Percentiles rank a stretch among this genome's conserved stretches.
Evolutionary conservation across 2,329 filamentous ascomycete species (phyloP).

Genomic region (Botrytis squamosa): DNA sequence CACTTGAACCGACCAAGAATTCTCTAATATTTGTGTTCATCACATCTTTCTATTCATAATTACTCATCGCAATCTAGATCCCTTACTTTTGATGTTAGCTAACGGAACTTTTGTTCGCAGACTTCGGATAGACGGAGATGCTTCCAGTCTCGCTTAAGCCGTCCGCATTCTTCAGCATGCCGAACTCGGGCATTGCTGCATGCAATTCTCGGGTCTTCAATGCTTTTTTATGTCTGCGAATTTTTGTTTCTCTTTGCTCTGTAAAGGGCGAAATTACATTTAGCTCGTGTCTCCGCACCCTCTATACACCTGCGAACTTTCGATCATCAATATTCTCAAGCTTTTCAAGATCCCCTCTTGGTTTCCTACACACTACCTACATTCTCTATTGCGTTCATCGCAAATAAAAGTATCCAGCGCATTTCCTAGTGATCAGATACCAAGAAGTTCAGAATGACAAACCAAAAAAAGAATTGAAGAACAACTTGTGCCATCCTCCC

Average conservation of each 20-base stretch:
- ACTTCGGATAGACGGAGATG: not conserved
- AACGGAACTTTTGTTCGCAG: not conserved
- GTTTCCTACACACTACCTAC: not conserved
- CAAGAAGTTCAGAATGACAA: too few species aligned
- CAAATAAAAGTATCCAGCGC: not conserved
- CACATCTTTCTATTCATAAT: not conserved
- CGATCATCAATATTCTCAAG: not conserved
- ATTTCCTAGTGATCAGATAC: not conserved
- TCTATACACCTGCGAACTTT: not conserved
- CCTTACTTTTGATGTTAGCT: not conserved
- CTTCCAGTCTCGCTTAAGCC: conserved; percentile 3
- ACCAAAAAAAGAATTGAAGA: not conserved
- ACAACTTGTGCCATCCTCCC: not conserved
- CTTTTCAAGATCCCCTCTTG: not conserved
- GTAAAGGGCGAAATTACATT: not conserved
- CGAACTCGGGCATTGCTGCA: not conserved
- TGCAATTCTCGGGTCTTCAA: not conserved
- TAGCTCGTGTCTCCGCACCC: not conserved
- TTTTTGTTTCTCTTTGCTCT: not conserved
- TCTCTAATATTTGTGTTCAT: not conserved
- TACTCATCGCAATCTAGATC: not conserved
- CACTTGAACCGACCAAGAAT: not conserved
- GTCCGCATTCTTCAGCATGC: conserved; percentile 4
- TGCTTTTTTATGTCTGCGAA: not conserved
- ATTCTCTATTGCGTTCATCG: not conserved